Evolutionary conservation across 345 rosid species (phyloP).

Genomic region (Euphorbia lathyris): DNA sequence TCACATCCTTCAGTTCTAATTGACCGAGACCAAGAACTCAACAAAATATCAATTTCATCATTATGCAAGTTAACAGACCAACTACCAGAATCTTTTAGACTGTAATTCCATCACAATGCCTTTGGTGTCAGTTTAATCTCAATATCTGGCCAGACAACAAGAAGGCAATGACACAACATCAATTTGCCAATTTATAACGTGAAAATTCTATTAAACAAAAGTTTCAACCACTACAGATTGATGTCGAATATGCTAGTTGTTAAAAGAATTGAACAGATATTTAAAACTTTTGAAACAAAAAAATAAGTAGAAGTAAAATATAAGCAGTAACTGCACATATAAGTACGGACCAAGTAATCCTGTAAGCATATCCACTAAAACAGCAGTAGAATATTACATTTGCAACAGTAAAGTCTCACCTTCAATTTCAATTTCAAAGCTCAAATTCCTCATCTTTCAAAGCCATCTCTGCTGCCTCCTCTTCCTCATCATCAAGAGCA

Average conservation of each 20-base stretch:
- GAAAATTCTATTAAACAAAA: constrained; percentile 9
- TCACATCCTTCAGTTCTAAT: neutral
- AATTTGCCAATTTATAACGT: neutral
- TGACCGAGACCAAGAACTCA: neutral
- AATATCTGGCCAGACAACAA: neutral
- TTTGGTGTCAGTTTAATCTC: neutral
- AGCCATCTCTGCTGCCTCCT: constrained; percentile 83
- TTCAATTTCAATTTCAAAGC: constrained; percentile 41
- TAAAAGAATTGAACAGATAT: constrained; percentile 11
- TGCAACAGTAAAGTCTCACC: neutral
- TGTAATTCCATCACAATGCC: neutral
- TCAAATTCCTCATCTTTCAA: constrained; percentile 81
- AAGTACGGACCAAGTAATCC: constrained; percentile 14
- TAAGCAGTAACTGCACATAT: constrained; percentile 6
- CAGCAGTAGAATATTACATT: neutral
- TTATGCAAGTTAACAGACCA: neutral
- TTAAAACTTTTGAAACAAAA: constrained; percentile 6
- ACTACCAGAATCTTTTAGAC: too few species aligned
- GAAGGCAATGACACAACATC: neutral
- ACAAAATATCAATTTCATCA: neutral
- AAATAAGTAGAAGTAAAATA: constrained; percentile 2
- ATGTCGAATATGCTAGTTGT: constrained; percentile 12
- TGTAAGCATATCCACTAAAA: constrained; percentile 17
- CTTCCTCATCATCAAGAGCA: constrained; percentile 83
- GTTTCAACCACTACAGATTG: constrained; percentile 15